phyloP scores from a whole-genome alignment of 164 flowering plant species.

The Vitis amurensis region DNA sequence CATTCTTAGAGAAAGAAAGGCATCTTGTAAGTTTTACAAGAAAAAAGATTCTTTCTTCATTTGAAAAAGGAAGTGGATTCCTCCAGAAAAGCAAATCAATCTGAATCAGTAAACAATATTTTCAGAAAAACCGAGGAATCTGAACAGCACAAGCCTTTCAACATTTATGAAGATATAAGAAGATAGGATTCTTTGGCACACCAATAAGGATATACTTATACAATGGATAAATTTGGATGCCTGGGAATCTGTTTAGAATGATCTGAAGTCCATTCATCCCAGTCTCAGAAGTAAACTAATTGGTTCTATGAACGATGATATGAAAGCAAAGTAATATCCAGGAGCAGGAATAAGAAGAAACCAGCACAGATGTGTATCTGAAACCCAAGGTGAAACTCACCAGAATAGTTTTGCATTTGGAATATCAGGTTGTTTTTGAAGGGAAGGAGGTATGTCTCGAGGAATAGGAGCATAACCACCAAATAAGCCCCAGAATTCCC shows the following conservation, averaged over 20 bases:
- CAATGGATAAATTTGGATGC: too few species aligned
- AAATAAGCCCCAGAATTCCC: slow-evolving; percentile 77
- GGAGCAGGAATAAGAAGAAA: background rate
- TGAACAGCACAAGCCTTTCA: too few species aligned
- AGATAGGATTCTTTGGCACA: too few species aligned
- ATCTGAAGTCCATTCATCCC: background rate
- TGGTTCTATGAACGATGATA: background rate
- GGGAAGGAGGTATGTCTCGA: slow-evolving; percentile 29
- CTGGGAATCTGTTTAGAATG: too few species aligned
- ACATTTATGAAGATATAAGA: too few species aligned
- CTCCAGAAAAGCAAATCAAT: too few species aligned
- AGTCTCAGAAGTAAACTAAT: background rate
- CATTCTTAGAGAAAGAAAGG: background rate
- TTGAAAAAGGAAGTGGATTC: too few species aligned
- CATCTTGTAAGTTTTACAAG: too few species aligned
- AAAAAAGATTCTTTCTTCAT: too few species aligned
- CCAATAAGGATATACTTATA: too few species aligned
- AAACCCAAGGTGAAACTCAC: slow-evolving; percentile 26
- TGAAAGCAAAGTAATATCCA: background rate
- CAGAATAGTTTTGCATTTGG: slow-evolving; percentile 41
- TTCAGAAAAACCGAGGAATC: too few species aligned
- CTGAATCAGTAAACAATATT: too few species aligned
- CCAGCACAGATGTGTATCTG: background rate
- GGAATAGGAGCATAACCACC: slow-evolving; percentile 83
- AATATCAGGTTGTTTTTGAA: slow-evolving; percentile 18